Base-by-base conservation (phyloP, 2,329 filamentous ascomycete genomes). In the Alternaria sp. region DNA sequence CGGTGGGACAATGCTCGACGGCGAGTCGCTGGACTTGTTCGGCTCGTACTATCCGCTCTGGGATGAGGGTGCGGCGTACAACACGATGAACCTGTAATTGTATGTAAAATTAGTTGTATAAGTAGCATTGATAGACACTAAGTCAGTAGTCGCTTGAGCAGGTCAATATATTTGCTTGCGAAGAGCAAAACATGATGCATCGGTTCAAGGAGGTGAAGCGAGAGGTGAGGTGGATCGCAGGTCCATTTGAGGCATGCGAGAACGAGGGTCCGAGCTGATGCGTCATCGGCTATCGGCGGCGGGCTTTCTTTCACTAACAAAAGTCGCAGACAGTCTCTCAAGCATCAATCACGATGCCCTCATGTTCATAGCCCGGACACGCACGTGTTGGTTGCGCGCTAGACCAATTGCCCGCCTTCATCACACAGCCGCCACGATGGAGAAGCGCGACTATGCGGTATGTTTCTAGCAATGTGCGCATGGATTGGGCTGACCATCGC, bases 361-460 rank as follows among this genome's bases (percentile, higher is more conserved):
- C 65, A 78, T 78, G 75, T 71, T 71, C 43, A 57, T 72, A 71
- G 69, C 62, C 53, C 66, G 60, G 11, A 69, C 59, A 63, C 66
- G 61, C 54, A 46, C 68, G 63, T 64, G 60, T 54, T 64, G 43
- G 46, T 59, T 65, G 64, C 66, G 54, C 46, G 46, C 28, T 43
- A 44, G 25, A 20, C 48, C 63, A 54, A 58, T 59, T 59, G 27
- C 28, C 54, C 73, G 68, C 46, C 60, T 48, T 9, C 50, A 66
- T 25, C 66, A 70, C 38, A 73, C 57, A 43, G 48, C 56, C 2
- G 34, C 60, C 46, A 66, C 36, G 34, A 78, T 78, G 75, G 73
- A 67, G 65, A 71, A 70, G 51, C 71, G 76, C 40, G 75, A 79
- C 66, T 79, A 79, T 57, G 74, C 69, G 45, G 76, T 76, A 71